These are phyloP conservation scores for Marasmius sp. DNA, from an alignment of 1,284 basidiomycete species.

Conservation along the genomic window DNA sequence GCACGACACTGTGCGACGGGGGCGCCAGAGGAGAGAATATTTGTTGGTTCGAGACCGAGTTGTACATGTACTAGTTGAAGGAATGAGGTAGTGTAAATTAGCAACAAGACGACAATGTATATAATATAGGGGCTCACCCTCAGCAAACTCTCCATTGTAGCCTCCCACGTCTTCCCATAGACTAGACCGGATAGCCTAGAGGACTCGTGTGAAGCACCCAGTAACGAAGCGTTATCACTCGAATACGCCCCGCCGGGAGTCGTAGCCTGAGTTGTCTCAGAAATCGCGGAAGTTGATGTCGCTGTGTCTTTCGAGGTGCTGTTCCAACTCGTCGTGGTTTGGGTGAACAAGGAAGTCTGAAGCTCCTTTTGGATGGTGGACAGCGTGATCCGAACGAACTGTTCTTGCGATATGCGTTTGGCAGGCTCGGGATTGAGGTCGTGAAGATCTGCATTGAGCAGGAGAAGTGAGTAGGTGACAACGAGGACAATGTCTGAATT, in stretches of 20 bases:
- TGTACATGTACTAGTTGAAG: conserved; percentile 97
- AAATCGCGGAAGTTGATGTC: conserved; percentile 36
- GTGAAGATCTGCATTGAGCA: conserved; percentile 97
- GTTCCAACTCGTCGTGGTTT: conserved; percentile 76
- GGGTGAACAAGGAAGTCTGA: conserved; percentile 46
- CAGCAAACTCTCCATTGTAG: conserved; percentile 80
- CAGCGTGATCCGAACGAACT: conserved; percentile 94
- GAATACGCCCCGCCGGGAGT: conserved; percentile 22
- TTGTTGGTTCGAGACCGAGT: conserved; percentile 85
- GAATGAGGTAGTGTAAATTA: no score
- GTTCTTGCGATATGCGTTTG: conserved; percentile 88
- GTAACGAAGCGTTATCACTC: conserved; percentile 44
- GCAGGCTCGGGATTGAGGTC: conserved; percentile 90
- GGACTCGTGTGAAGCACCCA: conserved; percentile 44
- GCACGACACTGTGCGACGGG: conserved; percentile 55
- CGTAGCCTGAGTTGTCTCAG: conserved; percentile 28
- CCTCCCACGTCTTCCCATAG: conserved; percentile 76
- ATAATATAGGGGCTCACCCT: conserved; percentile 54
- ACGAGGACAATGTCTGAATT: conserved; percentile 84
- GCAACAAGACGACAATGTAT: conserved; percentile 6
- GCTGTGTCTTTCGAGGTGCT: conserved; percentile 65
- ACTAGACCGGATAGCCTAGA: conserved; percentile 39
- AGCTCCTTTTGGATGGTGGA: conserved; percentile 79
- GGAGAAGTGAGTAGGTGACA: conserved; percentile 88
- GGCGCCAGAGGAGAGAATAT: conserved; percentile 80